Evolutionary conservation across 2,329 filamentous ascomycete species (phyloP).

Genomic region (Colletotrichum falcatum): DNA sequence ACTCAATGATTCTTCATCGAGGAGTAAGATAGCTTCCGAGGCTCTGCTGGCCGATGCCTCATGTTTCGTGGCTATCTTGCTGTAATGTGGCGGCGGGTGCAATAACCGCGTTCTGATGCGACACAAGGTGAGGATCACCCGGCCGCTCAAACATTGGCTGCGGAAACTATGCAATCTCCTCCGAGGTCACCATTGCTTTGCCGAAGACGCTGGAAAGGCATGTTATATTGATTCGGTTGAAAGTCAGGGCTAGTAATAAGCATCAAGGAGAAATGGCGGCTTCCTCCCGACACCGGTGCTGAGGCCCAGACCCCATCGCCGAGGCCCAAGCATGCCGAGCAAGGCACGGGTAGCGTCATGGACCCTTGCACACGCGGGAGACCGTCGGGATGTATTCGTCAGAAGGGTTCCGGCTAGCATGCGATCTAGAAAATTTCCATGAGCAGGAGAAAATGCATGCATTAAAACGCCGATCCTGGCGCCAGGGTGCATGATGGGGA

Average conservation of each 20-base stretch:
- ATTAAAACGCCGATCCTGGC: conserved; percentile 19
- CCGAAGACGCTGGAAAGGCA: neutral
- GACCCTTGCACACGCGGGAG: conserved; percentile 26
- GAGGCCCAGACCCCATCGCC: conserved; percentile 16
- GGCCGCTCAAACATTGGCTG: neutral
- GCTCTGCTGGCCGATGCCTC: neutral
- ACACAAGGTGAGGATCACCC: conserved; percentile 15
- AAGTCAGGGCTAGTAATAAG: conserved; percentile 15
- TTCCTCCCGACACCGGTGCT: conserved; percentile 11
- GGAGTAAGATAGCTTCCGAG: neutral
- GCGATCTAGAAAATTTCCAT: conserved; percentile 6
- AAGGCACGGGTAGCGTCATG: conserved; percentile 30
- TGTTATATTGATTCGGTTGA: neutral
- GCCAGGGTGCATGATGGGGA: conserved; percentile 12
- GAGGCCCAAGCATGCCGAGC: conserved; percentile 18
- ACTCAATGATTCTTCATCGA: conserved; percentile 18
- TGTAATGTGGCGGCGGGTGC: neutral
- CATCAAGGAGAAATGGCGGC: conserved; percentile 19
- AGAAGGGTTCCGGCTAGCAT: conserved; percentile 17
- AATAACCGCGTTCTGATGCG: neutral
- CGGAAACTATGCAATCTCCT: neutral
- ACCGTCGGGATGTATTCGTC: conserved; percentile 31
- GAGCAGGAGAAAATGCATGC: conserved; percentile 10
- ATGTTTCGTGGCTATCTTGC: neutral
- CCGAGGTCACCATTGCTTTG: neutral